Evolutionary conservation across 768 basidiomycete species (phyloP).

Genomic region (Suillus plorans): DNA sequence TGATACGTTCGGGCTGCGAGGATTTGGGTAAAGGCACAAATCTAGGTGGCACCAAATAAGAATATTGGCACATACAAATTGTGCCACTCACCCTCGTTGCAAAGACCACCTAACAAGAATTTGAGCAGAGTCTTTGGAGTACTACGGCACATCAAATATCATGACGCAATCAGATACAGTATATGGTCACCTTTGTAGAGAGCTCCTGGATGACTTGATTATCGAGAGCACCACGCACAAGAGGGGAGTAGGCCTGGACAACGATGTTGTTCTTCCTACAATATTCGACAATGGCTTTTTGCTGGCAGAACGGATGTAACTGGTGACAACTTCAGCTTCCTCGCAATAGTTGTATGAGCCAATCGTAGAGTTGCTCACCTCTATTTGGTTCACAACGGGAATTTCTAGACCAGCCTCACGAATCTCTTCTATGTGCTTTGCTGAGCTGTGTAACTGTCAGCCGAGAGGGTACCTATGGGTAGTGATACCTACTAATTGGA

Average conservation of each 20-base stretch:
- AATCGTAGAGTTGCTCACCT: slow-evolving; percentile 40
- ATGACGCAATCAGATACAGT: not conserved
- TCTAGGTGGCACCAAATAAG: slow-evolving; percentile 20
- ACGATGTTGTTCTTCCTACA: slow-evolving; percentile 39
- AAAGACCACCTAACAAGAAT: slow-evolving; percentile 86
- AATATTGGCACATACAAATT: not conserved
- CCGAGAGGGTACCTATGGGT: not conserved
- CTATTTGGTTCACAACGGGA: slow-evolving; percentile 74
- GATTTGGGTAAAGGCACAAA: slow-evolving; percentile 52
- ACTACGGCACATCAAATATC: slow-evolving; percentile 29
- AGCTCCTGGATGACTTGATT: slow-evolving; percentile 49
- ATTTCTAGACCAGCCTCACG: slow-evolving; percentile 53
- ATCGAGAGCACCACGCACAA: slow-evolving; percentile 39
- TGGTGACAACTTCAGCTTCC: not conserved
- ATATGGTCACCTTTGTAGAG: slow-evolving; percentile 47
- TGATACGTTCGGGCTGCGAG: slow-evolving; percentile 41
- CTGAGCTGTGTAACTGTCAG: slow-evolving; percentile 38
- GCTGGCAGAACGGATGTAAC: slow-evolving; percentile 39
- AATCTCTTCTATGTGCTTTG: slow-evolving; percentile 71
- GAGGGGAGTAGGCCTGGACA: slow-evolving; percentile 40
- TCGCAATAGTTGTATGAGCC: not conserved
- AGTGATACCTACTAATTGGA: slow-evolving; percentile 63
- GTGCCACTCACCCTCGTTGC: slow-evolving; percentile 58
- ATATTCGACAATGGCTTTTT: slow-evolving; percentile 30
- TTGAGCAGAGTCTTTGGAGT: slow-evolving; percentile 63